These are phyloP conservation scores for Eucalyptus curtisii DNA, from an alignment of 345 rosid genomes.

Conservation along the genomic window DNA sequence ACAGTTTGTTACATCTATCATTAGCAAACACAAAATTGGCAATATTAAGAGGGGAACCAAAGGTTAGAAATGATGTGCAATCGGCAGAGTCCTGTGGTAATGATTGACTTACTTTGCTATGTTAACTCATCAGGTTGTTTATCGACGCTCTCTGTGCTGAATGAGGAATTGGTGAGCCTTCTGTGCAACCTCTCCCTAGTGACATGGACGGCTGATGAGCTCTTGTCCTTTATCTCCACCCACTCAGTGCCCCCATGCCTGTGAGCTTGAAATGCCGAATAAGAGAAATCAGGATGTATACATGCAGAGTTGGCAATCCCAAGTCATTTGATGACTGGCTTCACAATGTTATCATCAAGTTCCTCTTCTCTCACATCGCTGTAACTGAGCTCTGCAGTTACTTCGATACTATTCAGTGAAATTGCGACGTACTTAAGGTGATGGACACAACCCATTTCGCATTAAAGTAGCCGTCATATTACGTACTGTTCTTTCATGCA, in stretches of 20 bases:
- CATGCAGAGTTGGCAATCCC: background rate
- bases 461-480: background rate
- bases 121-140: constrained; percentile 5
- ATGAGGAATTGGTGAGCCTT: constrained; percentile 8
- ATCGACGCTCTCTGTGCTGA: constrained; percentile 6
- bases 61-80: background rate
- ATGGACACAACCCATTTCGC: background rate
- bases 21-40: background rate
- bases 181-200: constrained; percentile 11
- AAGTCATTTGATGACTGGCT: background rate
- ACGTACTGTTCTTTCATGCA: background rate
- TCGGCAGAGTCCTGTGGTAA: background rate
- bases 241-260: background rate
- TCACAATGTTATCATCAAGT: background rate
- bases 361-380: background rate
- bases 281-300: background rate
- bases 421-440: background rate
- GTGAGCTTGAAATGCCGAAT: background rate
- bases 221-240: background rate
- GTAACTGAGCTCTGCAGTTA: background rate
- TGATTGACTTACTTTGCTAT: background rate
- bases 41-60: background rate
- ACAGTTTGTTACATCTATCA: background rate
- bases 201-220: constrained; percentile 3
- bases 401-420: background rate